Evolutionary conservation across 768 basidiomycete genomes (phyloP).

Genomic region (Termitomyces sp.): DNA sequence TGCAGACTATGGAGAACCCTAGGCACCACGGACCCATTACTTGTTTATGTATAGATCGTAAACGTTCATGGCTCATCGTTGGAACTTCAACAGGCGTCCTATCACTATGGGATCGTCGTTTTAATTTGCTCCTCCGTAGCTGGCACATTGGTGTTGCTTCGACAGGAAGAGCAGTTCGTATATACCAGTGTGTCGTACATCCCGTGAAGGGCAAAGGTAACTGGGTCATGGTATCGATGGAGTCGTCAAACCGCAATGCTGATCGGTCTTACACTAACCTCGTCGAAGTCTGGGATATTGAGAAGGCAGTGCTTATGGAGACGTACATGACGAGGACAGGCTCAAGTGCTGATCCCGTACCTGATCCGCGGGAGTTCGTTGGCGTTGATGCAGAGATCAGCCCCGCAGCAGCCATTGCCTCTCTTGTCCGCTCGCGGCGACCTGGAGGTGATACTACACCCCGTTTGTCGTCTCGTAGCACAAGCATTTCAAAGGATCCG

Average conservation of each 20-base stretch:
- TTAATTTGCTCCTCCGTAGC: constrained; percentile 81
- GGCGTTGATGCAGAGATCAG: constrained; percentile 54
- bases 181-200: constrained; percentile 76
- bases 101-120: constrained; percentile 93
- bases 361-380: constrained; percentile 45
- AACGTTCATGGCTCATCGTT: constrained; percentile 81
- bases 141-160: constrained; percentile 71
- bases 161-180: constrained; percentile 45
- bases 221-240: constrained; percentile 85
- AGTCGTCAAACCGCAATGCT: constrained; percentile 37
- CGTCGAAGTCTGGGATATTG: constrained; percentile 92
- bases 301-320: constrained; percentile 74
- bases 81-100: constrained; percentile 84
- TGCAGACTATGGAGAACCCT: constrained; percentile 79
- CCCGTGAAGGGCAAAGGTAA: constrained; percentile 83
- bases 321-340: constrained; percentile 59
- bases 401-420: constrained; percentile 72
- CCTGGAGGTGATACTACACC: constrained; percentile 20
- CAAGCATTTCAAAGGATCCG: constrained; percentile 21
- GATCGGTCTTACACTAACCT: constrained; percentile 45
- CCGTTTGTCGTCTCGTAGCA: constrained; percentile 26
- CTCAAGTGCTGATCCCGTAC: constrained; percentile 38
- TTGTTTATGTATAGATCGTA: constrained; percentile 76
- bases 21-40: constrained; percentile 85
- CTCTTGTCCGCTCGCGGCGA: constrained; percentile 69